A percentile compares a stretch with the other conserved stretches of the same genome.
These are phyloP conservation scores for Gossypium ekmanianum DNA, from an alignment of 345 rosid genomes.

Conservation along the genomic window DNA sequence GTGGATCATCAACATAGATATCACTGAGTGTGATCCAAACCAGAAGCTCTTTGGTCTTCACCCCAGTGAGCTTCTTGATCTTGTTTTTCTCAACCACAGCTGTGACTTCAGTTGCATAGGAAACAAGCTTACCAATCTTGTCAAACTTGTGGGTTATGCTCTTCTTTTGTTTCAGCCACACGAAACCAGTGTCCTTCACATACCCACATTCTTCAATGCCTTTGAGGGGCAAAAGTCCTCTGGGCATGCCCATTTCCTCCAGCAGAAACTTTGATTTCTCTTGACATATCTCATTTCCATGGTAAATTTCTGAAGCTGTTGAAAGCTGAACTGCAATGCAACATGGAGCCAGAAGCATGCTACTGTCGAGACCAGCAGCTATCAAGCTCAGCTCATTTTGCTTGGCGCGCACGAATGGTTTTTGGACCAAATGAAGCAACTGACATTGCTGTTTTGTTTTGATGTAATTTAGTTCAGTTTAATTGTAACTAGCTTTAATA, in stretches of 20 bases:
- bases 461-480: too few species aligned
- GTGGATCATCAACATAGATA: conserved; percentile 52
- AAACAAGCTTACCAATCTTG: conserved; percentile 49
- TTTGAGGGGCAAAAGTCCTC: conserved; percentile 67
- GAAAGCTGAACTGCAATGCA: too few species aligned
- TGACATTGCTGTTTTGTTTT: too few species aligned
- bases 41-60: conserved; percentile 83
- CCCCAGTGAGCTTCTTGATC: conserved; percentile 96
- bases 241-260: conserved; percentile 58
- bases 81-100: conserved; percentile 52
- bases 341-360: too few species aligned
- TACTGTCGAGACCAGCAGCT: too few species aligned
- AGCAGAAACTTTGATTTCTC: conserved; percentile 59
- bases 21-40: conserved; percentile 65
- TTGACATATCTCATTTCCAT: conserved; percentile 66
- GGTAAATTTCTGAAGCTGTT: conserved; percentile 27
- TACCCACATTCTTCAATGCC: conserved; percentile 81
- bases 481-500: too few species aligned
- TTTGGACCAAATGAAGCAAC: too few species aligned
- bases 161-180: conserved; percentile 89
- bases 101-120: conserved; percentile 73
- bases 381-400: too few species aligned
- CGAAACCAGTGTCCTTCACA: conserved; percentile 77
- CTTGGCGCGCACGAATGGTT: too few species aligned
- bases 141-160: conserved; percentile 71